A percentile compares a stretch with the other conserved stretches of the same genome.
phyloP scores from a whole-genome alignment of 768 basidiomycete genomes.

The Kockovaella imperatae region DNA sequence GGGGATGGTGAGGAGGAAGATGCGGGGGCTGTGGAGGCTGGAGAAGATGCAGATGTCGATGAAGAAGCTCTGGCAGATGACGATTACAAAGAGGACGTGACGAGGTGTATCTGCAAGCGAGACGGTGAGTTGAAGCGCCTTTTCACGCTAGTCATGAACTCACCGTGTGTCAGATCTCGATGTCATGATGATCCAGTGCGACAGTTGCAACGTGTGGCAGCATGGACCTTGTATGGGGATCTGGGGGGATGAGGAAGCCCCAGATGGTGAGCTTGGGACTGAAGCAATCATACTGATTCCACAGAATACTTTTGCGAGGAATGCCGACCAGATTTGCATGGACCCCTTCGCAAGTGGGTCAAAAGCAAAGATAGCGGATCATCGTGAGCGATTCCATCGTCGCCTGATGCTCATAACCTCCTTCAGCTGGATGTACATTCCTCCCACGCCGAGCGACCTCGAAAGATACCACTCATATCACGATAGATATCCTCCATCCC shows the following conservation, averaged over 20 bases:
- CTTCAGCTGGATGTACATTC: too few species aligned
- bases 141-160: slow-evolving; percentile 3
- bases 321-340: slow-evolving; percentile 80
- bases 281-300: slow-evolving; percentile 25
- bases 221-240: slow-evolving; percentile 95
- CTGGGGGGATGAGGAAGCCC: slow-evolving; percentile 49
- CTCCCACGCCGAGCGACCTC: slow-evolving; percentile 33
- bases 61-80: slow-evolving; percentile 9
- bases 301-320: slow-evolving; percentile 87
- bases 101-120: slow-evolving; percentile 32
- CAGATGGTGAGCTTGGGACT: slow-evolving; percentile 36
- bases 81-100: slow-evolving; percentile 26
- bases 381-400: too few species aligned
- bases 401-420: too few species aligned
- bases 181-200: slow-evolving; percentile 97
- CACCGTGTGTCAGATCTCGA: slow-evolving; percentile 61
- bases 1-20: slow-evolving; percentile 7
- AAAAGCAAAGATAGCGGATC: too few species aligned
- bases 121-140: slow-evolving; percentile 20
- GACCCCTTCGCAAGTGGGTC: slow-evolving; percentile 52
- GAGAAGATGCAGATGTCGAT: slow-evolving; percentile 15
- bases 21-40: slow-evolving; percentile 12
- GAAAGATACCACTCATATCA: slow-evolving; percentile 18
- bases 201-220: slow-evolving; percentile 96
- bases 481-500: slow-evolving; percentile 34